Conservation (phyloP, 78 protist genomes). For the Tieghemostelium lacteum region DNA sequence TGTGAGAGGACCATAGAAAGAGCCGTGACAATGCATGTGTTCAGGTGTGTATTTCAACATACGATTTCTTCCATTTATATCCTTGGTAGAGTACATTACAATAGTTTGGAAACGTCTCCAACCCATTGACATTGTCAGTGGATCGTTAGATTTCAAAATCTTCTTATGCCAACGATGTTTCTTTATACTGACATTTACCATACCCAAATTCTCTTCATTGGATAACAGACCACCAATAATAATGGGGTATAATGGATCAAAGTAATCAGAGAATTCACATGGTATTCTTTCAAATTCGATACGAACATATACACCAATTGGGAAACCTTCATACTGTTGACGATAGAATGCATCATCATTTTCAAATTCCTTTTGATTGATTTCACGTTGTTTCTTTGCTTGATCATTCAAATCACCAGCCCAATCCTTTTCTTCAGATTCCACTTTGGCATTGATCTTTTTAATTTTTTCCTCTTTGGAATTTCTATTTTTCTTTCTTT, state of each 20-base stretch:
- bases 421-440: constrained; percentile 52
- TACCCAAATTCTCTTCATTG: constrained; percentile 93
- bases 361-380: constrained; percentile 86
- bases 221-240: constrained; percentile 95
- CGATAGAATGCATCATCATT: constrained; percentile 59
- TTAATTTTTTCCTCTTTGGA: constrained; percentile 45
- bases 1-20: constrained; percentile 93
- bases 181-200: constrained; percentile 92
- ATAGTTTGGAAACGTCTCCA: constrained; percentile 98
- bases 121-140: constrained; percentile 97
- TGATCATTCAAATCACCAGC: constrained; percentile 49
- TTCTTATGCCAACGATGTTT: constrained; percentile 97
- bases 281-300: constrained; percentile 93
- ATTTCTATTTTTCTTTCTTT: constrained; percentile 11
- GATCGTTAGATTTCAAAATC: constrained; percentile 97
- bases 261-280: constrained; percentile 92
- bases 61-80: constrained; percentile 91
- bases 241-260: constrained; percentile 92
- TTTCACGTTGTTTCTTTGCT: constrained; percentile 39
- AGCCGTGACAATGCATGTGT: constrained; percentile 98
- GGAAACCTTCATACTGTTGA: constrained; percentile 75
- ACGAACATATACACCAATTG: constrained; percentile 96
- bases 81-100: constrained; percentile 88
- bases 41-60: constrained; percentile 98
- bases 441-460: constrained; percentile 56